These are phyloP conservation scores for Dimargaris cristalligena DNA, from an alignment of 192 early-diverging fungal species.

Conservation along the genomic window DNA sequence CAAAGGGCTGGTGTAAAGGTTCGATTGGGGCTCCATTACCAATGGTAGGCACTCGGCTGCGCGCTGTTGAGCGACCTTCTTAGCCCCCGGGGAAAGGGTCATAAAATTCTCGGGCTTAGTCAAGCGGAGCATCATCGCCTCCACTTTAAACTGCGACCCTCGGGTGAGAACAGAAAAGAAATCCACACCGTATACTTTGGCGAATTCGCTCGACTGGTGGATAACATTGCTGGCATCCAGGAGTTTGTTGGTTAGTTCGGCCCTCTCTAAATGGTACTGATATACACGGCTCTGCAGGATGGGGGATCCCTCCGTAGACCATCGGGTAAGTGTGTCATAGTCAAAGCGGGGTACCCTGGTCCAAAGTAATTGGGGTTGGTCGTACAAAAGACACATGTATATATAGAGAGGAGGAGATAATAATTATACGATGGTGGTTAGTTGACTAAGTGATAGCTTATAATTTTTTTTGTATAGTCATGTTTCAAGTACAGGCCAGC, in stretches of 20 bases:
- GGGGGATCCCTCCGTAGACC: slow-evolving; percentile 35
- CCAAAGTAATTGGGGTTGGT: too few species aligned
- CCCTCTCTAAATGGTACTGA: slow-evolving; percentile 49
- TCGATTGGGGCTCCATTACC: slow-evolving; percentile 70
- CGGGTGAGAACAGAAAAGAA: slow-evolving; percentile 72
- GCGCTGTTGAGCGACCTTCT: slow-evolving; percentile 54
- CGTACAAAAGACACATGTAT: slow-evolving; percentile 4
- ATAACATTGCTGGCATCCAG: slow-evolving; percentile 55
- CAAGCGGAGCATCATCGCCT: slow-evolving; percentile 58
- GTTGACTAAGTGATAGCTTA: too few species aligned
- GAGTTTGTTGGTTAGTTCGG: slow-evolving; percentile 44
- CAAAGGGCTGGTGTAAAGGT: slow-evolving; percentile 70
- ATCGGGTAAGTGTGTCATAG: slow-evolving; percentile 35
- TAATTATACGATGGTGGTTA: too few species aligned
- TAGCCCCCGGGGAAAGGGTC: slow-evolving; percentile 51
- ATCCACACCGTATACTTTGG: slow-evolving; percentile 81
- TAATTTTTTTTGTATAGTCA: too few species aligned
- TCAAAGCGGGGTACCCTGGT: slow-evolving; percentile 54
- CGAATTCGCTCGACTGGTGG: slow-evolving; percentile 60
- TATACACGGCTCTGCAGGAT: slow-evolving; percentile 40
- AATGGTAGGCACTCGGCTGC: slow-evolving; percentile 78
- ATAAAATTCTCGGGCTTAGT: slow-evolving; percentile 66
- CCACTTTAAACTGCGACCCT: slow-evolving; percentile 86
- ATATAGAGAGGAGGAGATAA: neutral
- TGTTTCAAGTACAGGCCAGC: too few species aligned